These are phyloP conservation scores for Epichloe aotearoae DNA, from an alignment of 2,329 filamentous ascomycete species.

Conservation along the genomic window DNA sequence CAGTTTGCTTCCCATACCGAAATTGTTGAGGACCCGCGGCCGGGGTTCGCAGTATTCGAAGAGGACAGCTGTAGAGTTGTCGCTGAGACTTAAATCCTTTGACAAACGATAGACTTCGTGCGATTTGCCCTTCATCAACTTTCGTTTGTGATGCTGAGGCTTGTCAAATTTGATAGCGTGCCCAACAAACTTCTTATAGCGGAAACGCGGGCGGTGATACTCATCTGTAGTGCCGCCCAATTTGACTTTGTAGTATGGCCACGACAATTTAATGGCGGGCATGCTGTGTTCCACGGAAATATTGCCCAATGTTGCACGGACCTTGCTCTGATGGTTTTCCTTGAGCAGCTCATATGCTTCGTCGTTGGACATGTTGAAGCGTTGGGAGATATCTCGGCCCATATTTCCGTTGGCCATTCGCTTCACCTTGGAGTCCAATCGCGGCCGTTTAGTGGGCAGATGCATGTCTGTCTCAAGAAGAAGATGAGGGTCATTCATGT, in stretches of 20 bases:
- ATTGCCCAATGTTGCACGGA: conserved; percentile 81
- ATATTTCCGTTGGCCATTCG: conserved; percentile 56
- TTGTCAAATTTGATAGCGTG: conserved; percentile 60
- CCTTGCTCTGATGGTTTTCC: conserved; percentile 92
- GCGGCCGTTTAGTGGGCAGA: conserved; percentile 45
- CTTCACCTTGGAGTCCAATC: conserved; percentile 43
- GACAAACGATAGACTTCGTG: conserved; percentile 69
- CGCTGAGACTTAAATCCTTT: conserved; percentile 71
- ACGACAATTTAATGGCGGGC: conserved; percentile 81
- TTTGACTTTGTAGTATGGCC: conserved; percentile 90
- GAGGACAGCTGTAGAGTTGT: conserved; percentile 78
- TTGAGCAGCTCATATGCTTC: conserved; percentile 91
- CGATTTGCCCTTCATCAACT: conserved; percentile 67
- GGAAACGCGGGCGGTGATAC: conserved; percentile 71
- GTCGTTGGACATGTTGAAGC: conserved; percentile 95
- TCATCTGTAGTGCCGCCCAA: conserved; percentile 61
- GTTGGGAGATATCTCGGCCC: conserved; percentile 58
- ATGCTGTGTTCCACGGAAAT: conserved; percentile 89
- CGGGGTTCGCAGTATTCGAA: conserved; percentile 95
- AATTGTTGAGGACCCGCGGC: conserved; percentile 83
- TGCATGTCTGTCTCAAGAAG: conserved; percentile 67
- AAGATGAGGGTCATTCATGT: conserved; percentile 78
- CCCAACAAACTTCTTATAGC: conserved; percentile 54
- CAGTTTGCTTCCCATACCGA: conserved; percentile 91
- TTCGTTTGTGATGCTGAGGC: conserved; percentile 63